phyloP scores from a whole-genome alignment of 257 asterid species.

The Fraxinus anomala region DNA sequence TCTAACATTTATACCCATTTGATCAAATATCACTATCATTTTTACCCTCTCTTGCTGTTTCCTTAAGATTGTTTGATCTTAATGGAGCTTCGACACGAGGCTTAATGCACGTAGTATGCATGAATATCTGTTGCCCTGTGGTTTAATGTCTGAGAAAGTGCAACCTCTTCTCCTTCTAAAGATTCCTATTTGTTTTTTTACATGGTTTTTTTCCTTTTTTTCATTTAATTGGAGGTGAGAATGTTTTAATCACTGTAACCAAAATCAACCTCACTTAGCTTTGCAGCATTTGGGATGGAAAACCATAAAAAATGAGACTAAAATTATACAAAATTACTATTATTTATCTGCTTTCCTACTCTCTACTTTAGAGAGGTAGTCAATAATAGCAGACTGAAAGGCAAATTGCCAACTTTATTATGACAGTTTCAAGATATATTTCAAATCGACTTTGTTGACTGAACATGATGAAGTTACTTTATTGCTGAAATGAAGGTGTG shows the following conservation, averaged over 20 bases:
- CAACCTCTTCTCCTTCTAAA: too few species aligned
- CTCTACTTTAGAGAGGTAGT: not conserved
- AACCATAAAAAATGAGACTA: too few species aligned
- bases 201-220: too few species aligned
- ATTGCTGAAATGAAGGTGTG: slow-evolving; percentile 13
- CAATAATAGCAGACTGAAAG: slow-evolving; percentile 3
- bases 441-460: not conserved
- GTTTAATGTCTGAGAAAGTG: not conserved
- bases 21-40: not conserved
- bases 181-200: too few species aligned
- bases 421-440: not conserved
- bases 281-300: too few species aligned
- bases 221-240: too few species aligned
- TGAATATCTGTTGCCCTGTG: not conserved
- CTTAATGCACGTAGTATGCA: slow-evolving; percentile 1
- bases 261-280: too few species aligned
- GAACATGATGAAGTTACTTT: slow-evolving; percentile 5
- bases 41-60: slow-evolving; percentile 10
- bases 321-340: too few species aligned
- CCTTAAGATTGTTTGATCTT: slow-evolving; percentile 19
- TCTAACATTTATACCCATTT: not conserved
- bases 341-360: too few species aligned
- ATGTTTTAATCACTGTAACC: too few species aligned
- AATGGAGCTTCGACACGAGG: not conserved
- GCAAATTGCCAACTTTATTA: slow-evolving; percentile 5